phyloP scores from a whole-genome alignment of 371 early-diverging fungal genomes.

The Lichtheimia ornata region DNA sequence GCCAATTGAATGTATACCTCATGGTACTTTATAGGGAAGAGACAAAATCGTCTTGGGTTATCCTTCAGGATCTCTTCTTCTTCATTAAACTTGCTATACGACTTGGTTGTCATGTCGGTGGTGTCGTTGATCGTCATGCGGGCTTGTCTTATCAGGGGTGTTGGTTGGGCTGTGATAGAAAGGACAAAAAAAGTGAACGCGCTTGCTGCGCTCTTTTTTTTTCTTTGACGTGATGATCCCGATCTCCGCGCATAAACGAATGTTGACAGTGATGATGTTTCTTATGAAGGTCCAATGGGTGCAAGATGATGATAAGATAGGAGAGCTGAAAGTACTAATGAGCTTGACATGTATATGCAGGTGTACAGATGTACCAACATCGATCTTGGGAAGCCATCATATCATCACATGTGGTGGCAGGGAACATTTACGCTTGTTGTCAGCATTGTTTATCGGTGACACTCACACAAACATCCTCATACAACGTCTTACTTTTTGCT shows the following conservation, averaged over 20 bases:
- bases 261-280: neutral
- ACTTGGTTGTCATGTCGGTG: neutral
- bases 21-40: conserved; percentile 96
- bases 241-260: neutral
- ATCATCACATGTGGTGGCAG: too few species aligned
- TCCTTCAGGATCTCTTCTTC: conserved; percentile 56
- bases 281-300: too few species aligned
- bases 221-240: neutral
- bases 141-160: conserved; percentile 8
- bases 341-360: too few species aligned
- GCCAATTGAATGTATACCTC: conserved; percentile 56
- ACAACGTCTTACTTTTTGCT: too few species aligned
- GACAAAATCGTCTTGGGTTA: conserved; percentile 87
- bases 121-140: conserved; percentile 11
- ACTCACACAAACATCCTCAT: too few species aligned
- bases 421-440: too few species aligned
- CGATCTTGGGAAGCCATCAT: too few species aligned
- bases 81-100: conserved; percentile 16
- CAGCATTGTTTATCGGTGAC: too few species aligned
- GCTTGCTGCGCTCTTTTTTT: neutral
- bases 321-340: too few species aligned
- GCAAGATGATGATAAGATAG: too few species aligned
- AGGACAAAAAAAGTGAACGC: neutral
- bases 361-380: too few species aligned
- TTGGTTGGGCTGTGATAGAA: neutral